Evolutionary conservation across 73 alveolate species (phyloP).

Genomic region (Halteria grandinella): DNA sequence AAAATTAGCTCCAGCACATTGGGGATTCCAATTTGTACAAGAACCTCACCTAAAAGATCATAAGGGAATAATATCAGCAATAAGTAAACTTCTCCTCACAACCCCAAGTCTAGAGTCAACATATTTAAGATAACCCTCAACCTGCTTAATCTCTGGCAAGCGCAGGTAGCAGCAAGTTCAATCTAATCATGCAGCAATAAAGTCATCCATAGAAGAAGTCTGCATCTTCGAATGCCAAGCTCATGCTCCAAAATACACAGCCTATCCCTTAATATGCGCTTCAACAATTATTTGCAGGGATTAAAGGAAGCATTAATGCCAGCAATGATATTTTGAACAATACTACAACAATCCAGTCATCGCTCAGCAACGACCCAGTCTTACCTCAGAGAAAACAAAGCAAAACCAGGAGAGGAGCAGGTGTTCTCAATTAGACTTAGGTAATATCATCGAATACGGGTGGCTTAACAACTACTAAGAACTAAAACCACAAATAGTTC

Average conservation of each 20-base stretch:
- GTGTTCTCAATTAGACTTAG: neutral
- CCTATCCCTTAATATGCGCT: neutral
- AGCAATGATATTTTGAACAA: neutral
- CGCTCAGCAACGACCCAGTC: neutral
- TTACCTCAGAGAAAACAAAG: too few species aligned
- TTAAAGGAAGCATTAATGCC: neutral
- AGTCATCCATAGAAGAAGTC: too few species aligned
- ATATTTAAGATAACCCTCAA: neutral
- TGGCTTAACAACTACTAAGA: constrained; percentile 11
- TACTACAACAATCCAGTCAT: neutral
- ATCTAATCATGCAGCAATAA: constrained; percentile 14
- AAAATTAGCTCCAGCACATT: constrained; percentile 13
- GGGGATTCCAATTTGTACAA: constrained; percentile 39
- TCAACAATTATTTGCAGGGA: neutral
- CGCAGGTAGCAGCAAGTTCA: constrained; percentile 11
- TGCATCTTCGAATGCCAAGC: too few species aligned
- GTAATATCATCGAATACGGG: neutral
- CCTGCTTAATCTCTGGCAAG: neutral
- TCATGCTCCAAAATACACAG: too few species aligned
- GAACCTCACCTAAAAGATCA: constrained; percentile 32
- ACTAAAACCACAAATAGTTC: constrained; percentile 24
- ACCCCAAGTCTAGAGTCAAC: too few species aligned
- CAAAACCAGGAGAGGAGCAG: too few species aligned
- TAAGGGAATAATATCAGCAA: constrained; percentile 19
- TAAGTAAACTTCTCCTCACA: too few species aligned